Evolutionary conservation across 2,329 filamentous ascomycete species (phyloP), one percentile per base, ranked within the genome.

Genomic region (Didymella segeticola): DNA sequence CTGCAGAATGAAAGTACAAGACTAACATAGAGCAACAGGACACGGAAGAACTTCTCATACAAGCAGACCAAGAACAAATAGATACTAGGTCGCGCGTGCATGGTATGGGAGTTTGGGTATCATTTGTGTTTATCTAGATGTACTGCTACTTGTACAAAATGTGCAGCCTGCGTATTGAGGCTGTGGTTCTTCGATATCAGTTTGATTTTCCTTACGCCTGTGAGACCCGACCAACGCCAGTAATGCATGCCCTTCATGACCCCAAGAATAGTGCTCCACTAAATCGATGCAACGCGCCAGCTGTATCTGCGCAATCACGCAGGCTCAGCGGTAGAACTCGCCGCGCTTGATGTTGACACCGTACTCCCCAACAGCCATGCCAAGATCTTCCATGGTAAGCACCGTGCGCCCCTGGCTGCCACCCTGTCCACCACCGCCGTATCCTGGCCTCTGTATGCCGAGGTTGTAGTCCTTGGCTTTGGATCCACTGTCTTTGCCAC

Each of bases 331-430:
- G 75, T 99, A 99, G 73, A 98, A 99, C 79, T 99, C 95, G 70
- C 93, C 93, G 61, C 95, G 84, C 85, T 96, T 98, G 47, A 98
- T 90, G 72, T 96, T 99, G 46, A 99, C 92, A 1, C 95, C 95
- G 73, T 98, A 99, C 80, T 99, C 95, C 26, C 90, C 90, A 25
- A 98, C 93, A 1, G 95, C 95, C 92, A 98, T 98, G 14, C 95
- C 95, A 67, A 99, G 76, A 75, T 99, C 95, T 78, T 99, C 95
- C 95, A 99, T 98, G 1, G 95, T 98, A 58, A 99, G 81, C 49
- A 99, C 93, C 15, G 95, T 97, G 60, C 92, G 84, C 60, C 96
- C 96, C 78, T 96, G 91, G 49, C 87, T 90, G 1, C 91, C 90
- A 23, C 93, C 92, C 68, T 92, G 90, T 0, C 93, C 93, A 64